Base-by-base conservation (phyloP, 139 green algal genomes). In the Chlamydomonas eustigma region DNA sequence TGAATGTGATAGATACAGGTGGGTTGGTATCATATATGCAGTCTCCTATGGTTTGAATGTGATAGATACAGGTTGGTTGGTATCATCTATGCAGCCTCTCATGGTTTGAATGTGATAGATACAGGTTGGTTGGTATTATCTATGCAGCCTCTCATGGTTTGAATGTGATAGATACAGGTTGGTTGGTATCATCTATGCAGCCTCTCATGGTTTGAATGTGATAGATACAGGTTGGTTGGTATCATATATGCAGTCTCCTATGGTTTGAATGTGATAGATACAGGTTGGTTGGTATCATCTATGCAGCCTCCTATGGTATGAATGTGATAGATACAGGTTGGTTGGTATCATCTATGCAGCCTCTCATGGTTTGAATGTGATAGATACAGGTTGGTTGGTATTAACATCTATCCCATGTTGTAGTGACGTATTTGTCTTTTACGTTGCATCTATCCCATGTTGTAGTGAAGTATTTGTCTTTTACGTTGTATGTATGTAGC, bases 401-500 rank as follows among this genome's bases (percentile, higher is more conserved):
- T 58, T 12, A 58, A n/a, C n/a, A n/a, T n/a, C n/a, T n/a, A n/a
- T n/a, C n/a, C n/a, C 44, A 58, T 12, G 44, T 12, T 12, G 44
- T 58, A 18, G 44, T 58, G 44, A 58, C 12, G 44, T 58, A 58
- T 58, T 18, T 58, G 44, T 58, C 18, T 58, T 58, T 58, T 18
- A 58, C 12, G 12, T 18, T 58, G 18, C 44, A 12, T 58, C 44
- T 28, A 58, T 58, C 44, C 44, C 44, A 58, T 18, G 12, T 58
- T 18, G 12, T 18, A 58, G 12, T 18, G 12, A 12, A 58, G 12
- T 18, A 28, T 18, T 58, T 34, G 28, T 34, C 66, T 50, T 39
- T 50, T 39, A 28, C 31, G 4, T 25, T 24, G 8, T 18, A 37
- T 4, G 3, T 37, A 0, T 68, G 70, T 85, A 75, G 90, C 90